These are phyloP conservation scores for Cryptococcus maquisensis DNA, from an alignment of 1,284 basidiomycete species.

Conservation along the genomic window DNA sequence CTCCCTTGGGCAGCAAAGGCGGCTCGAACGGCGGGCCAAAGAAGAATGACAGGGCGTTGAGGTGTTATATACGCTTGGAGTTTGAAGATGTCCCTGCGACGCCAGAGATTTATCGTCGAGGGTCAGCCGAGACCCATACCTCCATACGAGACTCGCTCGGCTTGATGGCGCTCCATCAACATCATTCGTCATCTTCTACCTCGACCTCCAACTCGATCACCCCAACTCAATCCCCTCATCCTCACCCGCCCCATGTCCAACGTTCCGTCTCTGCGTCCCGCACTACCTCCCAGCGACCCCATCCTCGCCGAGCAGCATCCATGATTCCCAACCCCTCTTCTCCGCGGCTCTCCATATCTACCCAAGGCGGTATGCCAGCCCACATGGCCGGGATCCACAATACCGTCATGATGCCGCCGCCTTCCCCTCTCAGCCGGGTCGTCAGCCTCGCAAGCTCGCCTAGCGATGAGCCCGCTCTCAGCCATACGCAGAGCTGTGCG, in stretches of 20 bases:
- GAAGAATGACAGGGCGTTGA: slow-evolving; percentile 7
- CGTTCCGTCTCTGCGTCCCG: slow-evolving; percentile 6
- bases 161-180: slow-evolving; percentile 3
- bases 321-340: not conserved
- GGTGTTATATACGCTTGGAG: slow-evolving; percentile 23
- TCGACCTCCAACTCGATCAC: not conserved
- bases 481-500: slow-evolving; percentile 3
- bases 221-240: not conserved
- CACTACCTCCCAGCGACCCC: not conserved
- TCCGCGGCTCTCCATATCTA: not conserved
- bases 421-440: slow-evolving; percentile 16
- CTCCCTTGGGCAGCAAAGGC: not conserved
- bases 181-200: not conserved
- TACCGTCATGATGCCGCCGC: not conserved
- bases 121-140: slow-evolving; percentile 3
- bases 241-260: not conserved
- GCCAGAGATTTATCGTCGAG: slow-evolving; percentile 6
- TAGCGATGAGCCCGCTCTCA: not conserved
- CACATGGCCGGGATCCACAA: no score
- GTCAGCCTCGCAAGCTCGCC: slow-evolving; percentile 13
- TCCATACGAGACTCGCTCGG: slow-evolving; percentile 7
- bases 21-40: not conserved
- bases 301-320: not conserved
- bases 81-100: slow-evolving; percentile 4
- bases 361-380: no score